Evolutionary conservation across 179 eudicot genomes (phyloP), one percentile per base, ranked within the genome.

Genomic region (Beta corolliflora): DNA sequence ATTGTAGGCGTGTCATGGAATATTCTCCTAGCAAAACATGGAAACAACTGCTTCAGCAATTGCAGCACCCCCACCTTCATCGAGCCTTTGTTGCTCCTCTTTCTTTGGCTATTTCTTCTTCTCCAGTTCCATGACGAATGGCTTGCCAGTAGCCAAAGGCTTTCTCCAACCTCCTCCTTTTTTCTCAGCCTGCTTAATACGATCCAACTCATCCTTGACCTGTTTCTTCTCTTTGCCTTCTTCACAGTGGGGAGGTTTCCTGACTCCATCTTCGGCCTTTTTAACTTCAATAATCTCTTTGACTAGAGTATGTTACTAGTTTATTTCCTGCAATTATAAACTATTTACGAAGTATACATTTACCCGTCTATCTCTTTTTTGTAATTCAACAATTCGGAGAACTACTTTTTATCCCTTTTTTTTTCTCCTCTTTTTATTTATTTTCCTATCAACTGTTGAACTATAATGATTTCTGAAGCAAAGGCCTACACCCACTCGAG

Each of bases 1-100:
- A 83, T 75, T 60, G 84, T 83, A 77, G 88, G 69, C 10, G 84
- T 83, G 85, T 94, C 92, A 50, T 90, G 4, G 92, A 87, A 84
- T 94, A 98, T 83, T 95, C 99, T 66, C 89, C 98, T 18, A 94
- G 83, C 75, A 95, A 88, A 73, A 95, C 99, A 41, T 91, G 93
- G 83, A 95, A 63, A 98, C 99, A 86, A 92, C 99, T 55, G 97
- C 95, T 79, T 94, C 99, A 14, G 99, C 98, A 85, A 95, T 94
- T 25, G 98, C 97, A 82, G 99, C 99, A 48, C 99, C 98, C 82
- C n/a, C n/a, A n/a, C 92, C 94, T 75, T 92, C 95, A 61, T 95
- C 98, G 29, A 95, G 92, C 85, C 97, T 91, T 79, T 91, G 89
- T 75, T 95, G 98, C 82, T 95, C 99, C 88, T 95, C 98, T 81